Evolutionary conservation across 108 stramenopile genomes (phyloP).

Genomic region (Nannochloropsis oceanica): DNA sequence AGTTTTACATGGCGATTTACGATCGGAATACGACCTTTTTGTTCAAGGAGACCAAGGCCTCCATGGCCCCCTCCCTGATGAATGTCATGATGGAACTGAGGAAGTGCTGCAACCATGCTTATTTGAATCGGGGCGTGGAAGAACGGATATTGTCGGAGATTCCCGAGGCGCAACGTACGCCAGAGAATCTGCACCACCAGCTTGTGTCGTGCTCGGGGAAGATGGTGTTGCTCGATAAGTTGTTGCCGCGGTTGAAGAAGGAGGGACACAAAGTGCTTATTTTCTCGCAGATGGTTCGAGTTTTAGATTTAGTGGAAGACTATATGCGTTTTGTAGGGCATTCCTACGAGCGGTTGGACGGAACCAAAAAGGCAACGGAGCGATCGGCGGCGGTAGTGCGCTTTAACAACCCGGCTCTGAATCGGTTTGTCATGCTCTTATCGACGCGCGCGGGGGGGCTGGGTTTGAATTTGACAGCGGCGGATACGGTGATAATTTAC

Average conservation of each 20-base stretch:
- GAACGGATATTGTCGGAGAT: slow-evolving; percentile 36
- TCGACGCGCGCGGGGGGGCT: slow-evolving; percentile 84
- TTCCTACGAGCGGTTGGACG: slow-evolving; percentile 40
- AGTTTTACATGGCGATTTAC: slow-evolving; percentile 91
- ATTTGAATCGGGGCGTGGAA: slow-evolving; percentile 36
- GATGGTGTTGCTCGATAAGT: slow-evolving; percentile 90
- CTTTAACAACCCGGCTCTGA: slow-evolving; percentile 56
- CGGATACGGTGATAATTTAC: slow-evolving; percentile 85
- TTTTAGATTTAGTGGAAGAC: slow-evolving; percentile 91
- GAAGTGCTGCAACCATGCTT: slow-evolving; percentile 55
- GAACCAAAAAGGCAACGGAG: slow-evolving; percentile 26
- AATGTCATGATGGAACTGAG: slow-evolving; percentile 94
- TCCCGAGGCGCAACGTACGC: slow-evolving; percentile 30
- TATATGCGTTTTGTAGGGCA: slow-evolving; percentile 51
- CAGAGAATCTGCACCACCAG: slow-evolving; percentile 18
- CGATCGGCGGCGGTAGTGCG: slow-evolving; percentile 40
- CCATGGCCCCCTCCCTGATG: slow-evolving; percentile 79
- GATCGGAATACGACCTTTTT: slow-evolving; percentile 70
- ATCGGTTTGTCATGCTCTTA: slow-evolving; percentile 83
- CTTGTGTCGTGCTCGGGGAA: slow-evolving; percentile 63
- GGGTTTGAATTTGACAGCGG: slow-evolving; percentile 90
- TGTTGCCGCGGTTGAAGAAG: slow-evolving; percentile 73
- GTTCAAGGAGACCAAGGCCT: slow-evolving; percentile 39
- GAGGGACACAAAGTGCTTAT: slow-evolving; percentile 83
- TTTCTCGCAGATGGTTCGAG: slow-evolving; percentile 78